Base-by-base conservation (phyloP, 2,329 filamentous ascomycete species). In the Trichoderma sp. region DNA sequence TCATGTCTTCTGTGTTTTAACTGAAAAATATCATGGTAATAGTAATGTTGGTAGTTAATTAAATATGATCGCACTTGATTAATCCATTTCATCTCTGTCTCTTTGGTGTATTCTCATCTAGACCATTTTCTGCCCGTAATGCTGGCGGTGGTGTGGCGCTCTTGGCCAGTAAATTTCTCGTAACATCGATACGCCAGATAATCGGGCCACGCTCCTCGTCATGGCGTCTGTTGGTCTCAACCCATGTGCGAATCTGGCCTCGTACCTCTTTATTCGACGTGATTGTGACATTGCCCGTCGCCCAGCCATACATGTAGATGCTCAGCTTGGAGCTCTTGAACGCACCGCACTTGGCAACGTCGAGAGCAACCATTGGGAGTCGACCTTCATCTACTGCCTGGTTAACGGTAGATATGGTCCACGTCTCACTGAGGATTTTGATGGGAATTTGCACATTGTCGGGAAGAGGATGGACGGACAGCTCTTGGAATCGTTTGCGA, bases 261-360 rank as follows among this genome's bases (percentile, higher is more conserved):
- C 80, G 77, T 11, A 85, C 81, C 78, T 86, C 85, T 78, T 84
- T 85, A 71, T 86, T 86, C 6, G 84, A 85, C 7, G 85, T 86
- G 2, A 86, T 63, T 1, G 84, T 86, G 24, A 80, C 80, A 3
- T 82, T 59, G 9, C 80, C 80, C 14, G 77, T 79, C 18, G 79
- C 81, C 85, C 85, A 86, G 4, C 84, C 85, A 31, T 85, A 82
- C 79, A 85, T 80, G 76, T 84, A 85, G 29, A 85, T 83, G 41
- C 83, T 83, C 21, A 84, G 79, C 78, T 85, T 85, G 60, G 83
- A 81, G 75, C 80, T 82, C 75, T 82, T 83, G 73, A 86, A 83
- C 2, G 78, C 79, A 16, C 81, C 81, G 50, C 80, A 79, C 14
- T 77, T 75, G 5, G 80, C 83, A 6, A 84, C 83, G 12, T 83